Evolutionary conservation across 192 early-diverging fungal genomes (phyloP), one percentile per base, ranked within the genome.

Genomic region (Powellomyces hirtus): DNA sequence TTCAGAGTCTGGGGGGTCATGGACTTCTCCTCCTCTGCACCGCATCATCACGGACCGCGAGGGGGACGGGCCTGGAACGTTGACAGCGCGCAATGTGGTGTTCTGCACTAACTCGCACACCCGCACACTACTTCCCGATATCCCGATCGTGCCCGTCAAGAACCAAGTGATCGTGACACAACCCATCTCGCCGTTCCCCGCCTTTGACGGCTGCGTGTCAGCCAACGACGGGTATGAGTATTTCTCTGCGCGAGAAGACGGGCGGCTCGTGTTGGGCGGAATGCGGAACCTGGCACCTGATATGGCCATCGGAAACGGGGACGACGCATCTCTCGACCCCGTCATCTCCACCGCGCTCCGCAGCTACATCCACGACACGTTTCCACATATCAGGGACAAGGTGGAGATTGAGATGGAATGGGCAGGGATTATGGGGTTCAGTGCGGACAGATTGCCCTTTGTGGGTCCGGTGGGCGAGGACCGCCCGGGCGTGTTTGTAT

Each of bases 401-500:
- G 53, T 70, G 5, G 44, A 58, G 37, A 64, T 79, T 5, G 68
- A 66, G 1, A 31, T 59, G n/a, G 73, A 69, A 59, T 84, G 79
- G 79, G 62, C 77, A 13, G 82, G 82, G 16, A 81, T 84, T 59
- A 79, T 84, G 72, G 82, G 74, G 2, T 81, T 72, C 44, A 75
- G 68, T n/a, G 1, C 16, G 16, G 77, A 79, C 44, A 20, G 59
- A 31, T 35, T 72, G 31, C 82, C 82, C 33, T 69, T 71, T 42
- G 79, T 84, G 0, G 77, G 75, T 1, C 50, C 37, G 13, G 53
- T 84, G 38, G 58, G 59, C 4, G 52, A 31, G 18, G 13, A 29
- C 2, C 33, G 45, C 3, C 56, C 57, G 1, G 53, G 50, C n/a
- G 59, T 76, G 68, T 78, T 49, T 29, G 62, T 78, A 26, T 38